Evolutionary conservation across 257 asterid species (phyloP), one percentile per base, ranked within the genome.

Genomic region (Ajuga chamaepitys): DNA sequence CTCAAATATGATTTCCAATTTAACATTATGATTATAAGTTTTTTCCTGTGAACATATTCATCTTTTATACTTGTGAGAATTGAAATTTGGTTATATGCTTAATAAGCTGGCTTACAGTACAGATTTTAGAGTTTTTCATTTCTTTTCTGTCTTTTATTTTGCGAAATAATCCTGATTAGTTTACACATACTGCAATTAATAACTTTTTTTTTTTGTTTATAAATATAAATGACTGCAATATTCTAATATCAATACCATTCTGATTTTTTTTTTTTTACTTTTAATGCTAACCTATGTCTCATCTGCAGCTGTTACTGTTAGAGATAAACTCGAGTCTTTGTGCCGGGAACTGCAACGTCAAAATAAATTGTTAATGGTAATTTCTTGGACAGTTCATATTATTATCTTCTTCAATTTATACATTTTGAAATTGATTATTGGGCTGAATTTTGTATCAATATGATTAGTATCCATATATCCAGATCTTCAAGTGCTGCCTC

Each of bases 331-430:
- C 18, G 99, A 94, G 83, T 90, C 99, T 56, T 67, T 90, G 66
- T 94, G 99, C 82, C 83, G 99, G 72, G 99, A 90, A 85, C 85
- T 94, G 81, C 99, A 90, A 77, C 95, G 95, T 18, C 97, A 94
- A 77, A 94, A 94, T 82, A 94, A 94, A 79, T 55, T 78, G 70
- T 78, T 94, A 66, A 86, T 88, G 97, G 97, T 90, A 90, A 44
- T 46, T 48, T 47, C 65, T 71, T 66, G 45, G 66, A 32, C 63
- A 72, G 30, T 63, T 58, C 60, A 44, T 21, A 38, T 20, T 21
- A 38, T 20, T 18, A 53, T 63, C 65, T 68, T 46, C 50, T 50
- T 65, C 70, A 54, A 64, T 24, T 53, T 55, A 59, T 30, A 42
- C 56, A 57, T 56, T 54, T 65, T 51, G 64, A 40, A n/a, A n/a